These are phyloP conservation scores for Phytopythium chamaehyphon DNA, from an alignment of 352 stramenopile genomes.

Conservation along the genomic window DNA sequence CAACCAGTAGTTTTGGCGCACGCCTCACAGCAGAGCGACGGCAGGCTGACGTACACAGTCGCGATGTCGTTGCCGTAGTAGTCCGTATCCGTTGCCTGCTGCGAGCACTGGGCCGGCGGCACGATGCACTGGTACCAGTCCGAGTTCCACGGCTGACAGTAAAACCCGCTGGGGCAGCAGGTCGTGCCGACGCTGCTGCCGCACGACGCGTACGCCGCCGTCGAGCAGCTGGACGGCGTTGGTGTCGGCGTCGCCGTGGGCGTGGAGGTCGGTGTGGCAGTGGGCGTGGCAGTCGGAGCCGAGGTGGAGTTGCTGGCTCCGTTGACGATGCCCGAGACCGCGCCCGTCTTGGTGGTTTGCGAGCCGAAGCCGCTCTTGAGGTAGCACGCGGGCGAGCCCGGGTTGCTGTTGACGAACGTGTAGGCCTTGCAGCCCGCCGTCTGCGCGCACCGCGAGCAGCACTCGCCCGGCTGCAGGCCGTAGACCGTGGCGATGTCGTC, in stretches of 20 bases:
- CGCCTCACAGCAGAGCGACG: constrained; percentile 34
- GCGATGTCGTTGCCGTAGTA: constrained; percentile 45
- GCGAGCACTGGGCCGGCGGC: constrained; percentile 23
- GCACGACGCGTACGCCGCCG: constrained; percentile 12
- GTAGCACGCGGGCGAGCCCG: constrained; percentile 24
- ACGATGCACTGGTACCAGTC: constrained; percentile 37
- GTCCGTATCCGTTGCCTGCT: constrained; percentile 28
- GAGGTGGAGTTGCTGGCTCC: constrained; percentile 5
- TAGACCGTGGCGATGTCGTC: constrained; percentile 23
- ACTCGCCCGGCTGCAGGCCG: constrained; percentile 17
- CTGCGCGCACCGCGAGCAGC: constrained; percentile 22
- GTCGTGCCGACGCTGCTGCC: constrained; percentile 19
- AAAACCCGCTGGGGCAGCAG: constrained; percentile 27
- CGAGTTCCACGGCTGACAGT: constrained; percentile 42
- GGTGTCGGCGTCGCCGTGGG: constrained; percentile 13
- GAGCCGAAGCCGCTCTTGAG: constrained; percentile 24
- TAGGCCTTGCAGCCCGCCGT: constrained; percentile 26
- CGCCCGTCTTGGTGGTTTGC: constrained; percentile 11
- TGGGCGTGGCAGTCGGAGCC: not conserved
- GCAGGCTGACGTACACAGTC: constrained; percentile 33
- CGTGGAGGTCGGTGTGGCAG: constrained; percentile 6
- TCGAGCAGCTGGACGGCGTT: constrained; percentile 13
- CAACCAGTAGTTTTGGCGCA: constrained; percentile 29
- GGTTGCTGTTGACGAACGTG: constrained; percentile 38
- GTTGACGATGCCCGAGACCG: constrained; percentile 26